Base-by-base conservation (phyloP, 176 grass and related monocot species). In the Eleusine indica region DNA sequence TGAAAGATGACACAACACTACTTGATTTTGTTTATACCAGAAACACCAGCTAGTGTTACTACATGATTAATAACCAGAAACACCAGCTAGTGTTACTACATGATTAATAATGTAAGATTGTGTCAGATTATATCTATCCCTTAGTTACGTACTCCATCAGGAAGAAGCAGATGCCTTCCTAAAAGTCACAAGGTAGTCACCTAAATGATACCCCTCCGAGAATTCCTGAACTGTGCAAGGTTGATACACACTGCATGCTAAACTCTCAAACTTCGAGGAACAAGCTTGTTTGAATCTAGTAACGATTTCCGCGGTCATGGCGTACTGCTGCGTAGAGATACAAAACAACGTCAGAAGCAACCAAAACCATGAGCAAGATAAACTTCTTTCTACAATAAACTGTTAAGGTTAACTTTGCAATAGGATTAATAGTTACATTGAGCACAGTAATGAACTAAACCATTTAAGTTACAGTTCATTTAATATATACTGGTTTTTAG, bases 291-390 rank as follows among this genome's bases (percentile, higher is more conserved):
- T n/a, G 21, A 29, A 63, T 43, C 73, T 90, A 86, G 67, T 82
- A 75, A 16, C 73, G 44, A 39, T 86, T 78, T 46, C 78, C 66
- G 65, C 7, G 73, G 39, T 77, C 73, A 11, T 77, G 58, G 48
- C 67, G 83, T 58, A 25, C 25, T 25, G 0, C 88, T 90, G 73
- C 67, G 78, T 32, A 72, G 29, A 86, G 25, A 81, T 69, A 57
- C 46, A n/a, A 81, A 70, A 19, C 9, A 64, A 75, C 14, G 77
- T 89, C 54, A 66, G 65, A 54, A 56, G 54, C 64, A 32, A 54
- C 16, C 39, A 80, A 32, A 80, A 84, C 54, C 67, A 83, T 15
- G 15, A 67, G 39, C 13, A 28, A 44, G 5, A 43, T 29, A 46
- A 43, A 44, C n/a, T 49, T 13, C 25, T 2, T 21, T 18, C 1